Percentiles rank a stretch among this genome's conserved stretches.
phyloP scores from a whole-genome alignment of 257 asterid genomes.

The Solanum bulbocastanum region DNA sequence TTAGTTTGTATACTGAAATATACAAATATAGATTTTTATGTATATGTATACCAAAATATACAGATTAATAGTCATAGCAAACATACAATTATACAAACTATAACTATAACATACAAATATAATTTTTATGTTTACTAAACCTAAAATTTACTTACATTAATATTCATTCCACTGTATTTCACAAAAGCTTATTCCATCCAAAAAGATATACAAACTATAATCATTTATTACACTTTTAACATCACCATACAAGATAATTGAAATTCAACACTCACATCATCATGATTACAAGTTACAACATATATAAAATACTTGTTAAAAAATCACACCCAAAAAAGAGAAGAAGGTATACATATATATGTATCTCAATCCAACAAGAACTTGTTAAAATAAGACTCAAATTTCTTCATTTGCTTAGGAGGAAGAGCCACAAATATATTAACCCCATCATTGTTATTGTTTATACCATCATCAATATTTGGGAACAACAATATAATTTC shows the following conservation, averaged over 20 bases:
- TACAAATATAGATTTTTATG: too few relatives aligned
- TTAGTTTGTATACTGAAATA: too few relatives aligned
- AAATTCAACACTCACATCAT: background rate
- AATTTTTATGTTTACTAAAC: too few relatives aligned
- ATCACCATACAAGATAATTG: background rate
- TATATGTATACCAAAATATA: too few relatives aligned
- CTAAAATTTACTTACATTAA: background rate
- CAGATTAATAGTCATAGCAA: too few relatives aligned
- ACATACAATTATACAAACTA: too few relatives aligned
- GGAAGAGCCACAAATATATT: conserved; percentile 84
- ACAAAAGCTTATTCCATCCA: background rate
- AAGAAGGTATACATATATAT: background rate
- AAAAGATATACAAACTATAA: background rate
- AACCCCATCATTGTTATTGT: conserved; percentile 29
- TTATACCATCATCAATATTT: conserved; percentile 27
- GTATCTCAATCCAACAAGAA: conserved; percentile 13
- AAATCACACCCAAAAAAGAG: background rate
- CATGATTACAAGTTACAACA: background rate
- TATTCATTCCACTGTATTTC: background rate
- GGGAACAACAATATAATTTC: conserved; percentile 72
- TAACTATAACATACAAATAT: too few relatives aligned
- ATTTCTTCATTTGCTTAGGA: conserved; percentile 50
- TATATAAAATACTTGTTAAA: background rate
- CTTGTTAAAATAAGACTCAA: conserved; percentile 29
- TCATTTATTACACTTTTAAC: background rate